Base-by-base conservation (phyloP, 495 filamentous ascomycete genomes). In the Penicillium samsonianum region DNA sequence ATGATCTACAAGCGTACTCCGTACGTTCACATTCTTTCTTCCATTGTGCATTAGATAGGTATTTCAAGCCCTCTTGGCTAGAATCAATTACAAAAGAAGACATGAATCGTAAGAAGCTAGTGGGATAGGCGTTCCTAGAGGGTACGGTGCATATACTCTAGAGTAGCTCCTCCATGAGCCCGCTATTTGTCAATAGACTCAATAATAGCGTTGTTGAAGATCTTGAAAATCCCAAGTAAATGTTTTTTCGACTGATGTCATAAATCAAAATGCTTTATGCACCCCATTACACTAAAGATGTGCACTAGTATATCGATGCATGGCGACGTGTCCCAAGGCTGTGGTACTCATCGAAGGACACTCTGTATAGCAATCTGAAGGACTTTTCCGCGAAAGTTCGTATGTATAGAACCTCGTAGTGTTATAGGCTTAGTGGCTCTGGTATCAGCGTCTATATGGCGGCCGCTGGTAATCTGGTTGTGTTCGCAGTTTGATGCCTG, bases 1-100 rank as follows among this genome's bases (percentile, higher is more conserved):
- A 37, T 23, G 47, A 50, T 50, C 30, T 19, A 50, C 48, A 25
- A 7, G n/a, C 9, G 16, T 48, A 31, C 44, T 46, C 23, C 23
- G 42, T 45, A 42, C 40, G 30, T 38, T 9, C n/a, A 17, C 35
- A 38, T 38, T 38, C 16, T 8, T 38, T 38, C 1, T 38, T 38
- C 35, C 8, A 38, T 17, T n/a, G 16, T 38, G 35, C 35, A 8
- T 38, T 17, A 38, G n/a, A 16, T 17, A 38, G 30, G 9, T 33
- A 12, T 10, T n/a, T n/a, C 35, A 37, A 7, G 14, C 14, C 33
- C n/a, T 37, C 12, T 0, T 38, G 17, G 16, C 7, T 7, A n/a
- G 16, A 38, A 38, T 38, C n/a, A n/a, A 17, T 38, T 3, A 38
- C 35, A 8, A 38, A 38, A 17, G 35, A 38, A 38, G 16, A 8